Conservation (phyloP, 1,139 yeast species). For the Kodamaea alishanica region DNA sequence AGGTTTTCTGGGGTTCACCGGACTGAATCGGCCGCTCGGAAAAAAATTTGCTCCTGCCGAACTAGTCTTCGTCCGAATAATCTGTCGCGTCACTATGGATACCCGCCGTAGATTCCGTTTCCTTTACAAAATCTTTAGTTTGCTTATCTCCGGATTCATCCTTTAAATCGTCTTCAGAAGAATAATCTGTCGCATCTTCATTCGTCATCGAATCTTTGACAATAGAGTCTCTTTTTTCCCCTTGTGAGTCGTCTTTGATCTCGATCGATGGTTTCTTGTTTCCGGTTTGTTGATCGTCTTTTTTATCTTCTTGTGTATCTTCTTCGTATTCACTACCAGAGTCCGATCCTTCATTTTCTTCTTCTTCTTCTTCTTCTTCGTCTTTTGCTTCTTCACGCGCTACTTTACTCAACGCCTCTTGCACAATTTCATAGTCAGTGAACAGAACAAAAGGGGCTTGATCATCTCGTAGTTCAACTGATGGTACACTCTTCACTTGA, state of each 20-base stretch:
- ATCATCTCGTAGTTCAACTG: background rate
- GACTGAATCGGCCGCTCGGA: too few species aligned
- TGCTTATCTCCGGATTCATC: constrained; percentile 1
- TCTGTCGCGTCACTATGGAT: background rate
- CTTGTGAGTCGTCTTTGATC: background rate
- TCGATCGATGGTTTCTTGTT: background rate
- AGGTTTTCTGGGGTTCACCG: too few species aligned
- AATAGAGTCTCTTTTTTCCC: background rate
- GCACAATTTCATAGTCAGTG: constrained; percentile 1
- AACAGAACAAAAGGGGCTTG: too few species aligned
- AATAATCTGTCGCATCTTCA: constrained; percentile 9
- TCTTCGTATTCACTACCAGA: constrained; percentile 3
- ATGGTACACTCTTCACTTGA: constrained; percentile 1
- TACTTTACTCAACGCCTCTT: background rate
- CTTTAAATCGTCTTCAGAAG: constrained; percentile 6
- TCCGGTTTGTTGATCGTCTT: constrained; percentile 5
- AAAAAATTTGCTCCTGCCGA: background rate
- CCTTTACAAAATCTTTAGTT: background rate
- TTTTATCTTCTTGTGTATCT: constrained; percentile 4
- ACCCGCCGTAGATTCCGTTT: background rate
- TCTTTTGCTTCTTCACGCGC: constrained; percentile 3
- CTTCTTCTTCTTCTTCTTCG: constrained; percentile 5
- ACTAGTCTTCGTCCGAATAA: constrained; percentile 1
- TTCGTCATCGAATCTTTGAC: constrained; percentile 3
- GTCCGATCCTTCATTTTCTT: constrained; percentile 1